Conservation (phyloP, 225 moss, liverwort and hornwort genomes). For the Pleurozium schreberi region DNA sequence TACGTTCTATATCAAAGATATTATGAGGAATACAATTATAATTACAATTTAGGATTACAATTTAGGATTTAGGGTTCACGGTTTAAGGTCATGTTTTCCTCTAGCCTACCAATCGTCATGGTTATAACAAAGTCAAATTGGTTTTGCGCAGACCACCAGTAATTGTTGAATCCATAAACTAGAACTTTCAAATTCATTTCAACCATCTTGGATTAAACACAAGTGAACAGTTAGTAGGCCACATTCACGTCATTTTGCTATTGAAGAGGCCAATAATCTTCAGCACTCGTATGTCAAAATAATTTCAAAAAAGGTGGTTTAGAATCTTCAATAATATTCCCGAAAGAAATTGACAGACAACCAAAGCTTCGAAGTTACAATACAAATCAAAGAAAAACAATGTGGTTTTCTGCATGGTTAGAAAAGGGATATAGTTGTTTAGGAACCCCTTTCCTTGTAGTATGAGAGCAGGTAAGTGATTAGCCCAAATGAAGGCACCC, state of each 20-base stretch:
- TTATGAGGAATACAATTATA: too few species aligned
- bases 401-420: too few species aligned
- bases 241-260: not conserved
- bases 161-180: slow-evolving; percentile 78
- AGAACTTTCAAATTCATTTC: slow-evolving; percentile 67
- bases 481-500: too few species aligned
- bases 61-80: not conserved
- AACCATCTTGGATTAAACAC: slow-evolving; percentile 60
- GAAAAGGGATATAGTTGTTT: not conserved
- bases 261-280: not conserved
- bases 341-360: not conserved
- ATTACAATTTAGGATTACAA: too few species aligned
- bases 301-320: not conserved
- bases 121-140: slow-evolving; percentile 88
- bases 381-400: not conserved
- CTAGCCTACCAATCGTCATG: slow-evolving; percentile 53
- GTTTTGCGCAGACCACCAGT: slow-evolving; percentile 81
- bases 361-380: too few species aligned
- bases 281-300: not conserved
- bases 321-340: not conserved
- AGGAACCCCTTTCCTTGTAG: too few species aligned
- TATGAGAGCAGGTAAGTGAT: too few species aligned
- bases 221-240: not conserved
- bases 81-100: not conserved
- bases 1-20: too few species aligned